These are phyloP conservation scores for Rhodofomes roseus DNA, from an alignment of 1,284 basidiomycete genomes.

Conservation along the genomic window DNA sequence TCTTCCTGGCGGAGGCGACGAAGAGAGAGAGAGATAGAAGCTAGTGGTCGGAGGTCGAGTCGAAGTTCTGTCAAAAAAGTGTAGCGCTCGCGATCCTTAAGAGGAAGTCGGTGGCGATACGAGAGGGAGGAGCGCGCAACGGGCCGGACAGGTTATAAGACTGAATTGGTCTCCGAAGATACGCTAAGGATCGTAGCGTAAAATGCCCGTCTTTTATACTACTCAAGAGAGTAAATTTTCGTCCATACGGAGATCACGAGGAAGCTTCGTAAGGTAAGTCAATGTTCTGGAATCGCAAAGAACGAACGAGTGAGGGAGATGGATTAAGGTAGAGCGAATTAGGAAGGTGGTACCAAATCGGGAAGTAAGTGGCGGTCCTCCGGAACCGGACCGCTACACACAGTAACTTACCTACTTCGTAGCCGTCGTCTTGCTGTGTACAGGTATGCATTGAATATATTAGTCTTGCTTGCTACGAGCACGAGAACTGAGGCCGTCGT, in stretches of 20 bases:
- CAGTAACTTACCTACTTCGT: no score
- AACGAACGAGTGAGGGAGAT: no score
- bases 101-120: conserved; percentile 3
- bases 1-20: background rate
- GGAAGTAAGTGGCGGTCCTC: no score
- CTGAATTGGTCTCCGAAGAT: background rate
- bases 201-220: background rate
- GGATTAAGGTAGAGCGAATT: no score
- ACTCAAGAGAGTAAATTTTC: background rate
- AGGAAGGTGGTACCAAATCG: no score
- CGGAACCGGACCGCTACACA: no score
- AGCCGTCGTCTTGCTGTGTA: no score
- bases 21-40: background rate
- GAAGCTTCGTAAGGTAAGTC: no score
- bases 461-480: no score
- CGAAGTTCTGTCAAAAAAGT: conserved; percentile 5
- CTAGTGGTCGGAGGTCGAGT: background rate
- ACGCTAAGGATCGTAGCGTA: background rate
- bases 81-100: conserved; percentile 1
- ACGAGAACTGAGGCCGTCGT: no score
- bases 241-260: background rate
- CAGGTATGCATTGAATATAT: no score
- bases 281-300: no score
- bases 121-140: background rate
- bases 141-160: conserved; percentile 2